Conservation (phyloP, 1,284 basidiomycete genomes). For the Trichosporon faecale region DNA sequence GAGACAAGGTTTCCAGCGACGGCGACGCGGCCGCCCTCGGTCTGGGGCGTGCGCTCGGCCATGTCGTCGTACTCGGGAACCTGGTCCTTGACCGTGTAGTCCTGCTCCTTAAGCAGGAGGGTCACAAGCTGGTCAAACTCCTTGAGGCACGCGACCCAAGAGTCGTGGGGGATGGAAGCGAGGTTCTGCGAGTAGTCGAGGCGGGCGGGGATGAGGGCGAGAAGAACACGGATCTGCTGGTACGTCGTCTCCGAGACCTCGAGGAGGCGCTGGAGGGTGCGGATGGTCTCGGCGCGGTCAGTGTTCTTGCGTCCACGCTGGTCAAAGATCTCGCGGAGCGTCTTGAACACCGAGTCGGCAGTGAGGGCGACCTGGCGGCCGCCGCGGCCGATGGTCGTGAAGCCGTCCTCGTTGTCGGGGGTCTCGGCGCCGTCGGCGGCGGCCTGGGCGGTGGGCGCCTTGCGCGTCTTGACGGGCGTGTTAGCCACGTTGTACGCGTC, state of each 20-base stretch:
- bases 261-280: constrained; percentile 82
- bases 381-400: constrained; percentile 87
- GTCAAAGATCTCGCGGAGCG: constrained; percentile 85
- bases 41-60: constrained; percentile 72
- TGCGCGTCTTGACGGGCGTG: constrained; percentile 37
- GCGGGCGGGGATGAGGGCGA: constrained; percentile 88
- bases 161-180: constrained; percentile 83
- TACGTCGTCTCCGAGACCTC: constrained; percentile 81
- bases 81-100: constrained; percentile 82
- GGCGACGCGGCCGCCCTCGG: constrained; percentile 43
- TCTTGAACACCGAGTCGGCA: constrained; percentile 88
- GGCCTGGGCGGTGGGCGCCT: constrained; percentile 54
- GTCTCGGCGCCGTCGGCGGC: constrained; percentile 28
- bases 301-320: constrained; percentile 98
- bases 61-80: constrained; percentile 90
- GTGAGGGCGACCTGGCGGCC: constrained; percentile 82
- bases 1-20: constrained; percentile 90
- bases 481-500: constrained; percentile 65
- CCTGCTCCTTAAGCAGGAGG: constrained; percentile 62
- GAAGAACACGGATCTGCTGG: constrained; percentile 88
- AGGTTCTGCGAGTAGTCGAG: constrained; percentile 73
- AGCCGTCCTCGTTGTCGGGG: constrained; percentile 59
- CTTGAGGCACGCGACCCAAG: constrained; percentile 81
- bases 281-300: constrained; percentile 90
- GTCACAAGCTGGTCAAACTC: constrained; percentile 85